A percentile compares a stretch with the other conserved stretches of the same genome.
Conservation (phyloP, 371 early-diverging fungal species). For the Mucor irregularis region DNA sequence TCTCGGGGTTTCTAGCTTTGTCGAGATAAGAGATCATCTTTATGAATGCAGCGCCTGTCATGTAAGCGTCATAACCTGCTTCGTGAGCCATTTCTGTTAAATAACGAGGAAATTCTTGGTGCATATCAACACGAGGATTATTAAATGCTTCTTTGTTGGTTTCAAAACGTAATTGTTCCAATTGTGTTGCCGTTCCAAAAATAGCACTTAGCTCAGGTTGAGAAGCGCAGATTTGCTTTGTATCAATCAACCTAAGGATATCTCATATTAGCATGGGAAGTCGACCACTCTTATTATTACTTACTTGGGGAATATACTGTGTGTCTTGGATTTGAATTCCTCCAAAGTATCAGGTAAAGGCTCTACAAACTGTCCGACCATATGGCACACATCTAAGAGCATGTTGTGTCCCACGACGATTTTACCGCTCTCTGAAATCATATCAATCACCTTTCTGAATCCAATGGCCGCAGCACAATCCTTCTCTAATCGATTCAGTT, state of each 20-base stretch:
- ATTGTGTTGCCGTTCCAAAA: slow-evolving; percentile 33
- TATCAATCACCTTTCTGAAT: slow-evolving; percentile 79
- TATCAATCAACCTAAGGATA: slow-evolving; percentile 74
- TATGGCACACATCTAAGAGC: slow-evolving; percentile 78
- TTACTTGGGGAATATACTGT: slow-evolving; percentile 60
- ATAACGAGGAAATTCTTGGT: slow-evolving; percentile 42
- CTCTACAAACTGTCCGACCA: slow-evolving; percentile 68
- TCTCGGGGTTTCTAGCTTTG: slow-evolving; percentile 13
- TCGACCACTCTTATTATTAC: no score
- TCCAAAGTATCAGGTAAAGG: slow-evolving; percentile 64
- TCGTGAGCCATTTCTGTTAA: slow-evolving; percentile 69
- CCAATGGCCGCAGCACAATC: slow-evolving; percentile 68
- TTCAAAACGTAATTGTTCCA: slow-evolving; percentile 44
- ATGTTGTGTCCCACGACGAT: slow-evolving; percentile 86
- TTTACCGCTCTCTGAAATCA: slow-evolving; percentile 66
- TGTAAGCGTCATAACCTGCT: slow-evolving; percentile 90
- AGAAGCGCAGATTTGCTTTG: slow-evolving; percentile 71
- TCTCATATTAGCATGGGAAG: no score
- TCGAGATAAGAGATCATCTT: slow-evolving; percentile 33
- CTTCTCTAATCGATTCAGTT: slow-evolving; percentile 36
- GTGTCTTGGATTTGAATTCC: slow-evolving; percentile 62
- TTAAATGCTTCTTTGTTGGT: slow-evolving; percentile 42
- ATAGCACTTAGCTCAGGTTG: slow-evolving; percentile 47
- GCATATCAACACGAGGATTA: slow-evolving; percentile 55
- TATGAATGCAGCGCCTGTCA: slow-evolving; percentile 67